Evolutionary conservation across 306 rosid genomes (phyloP).

Genomic region (Benincasa hispida): DNA sequence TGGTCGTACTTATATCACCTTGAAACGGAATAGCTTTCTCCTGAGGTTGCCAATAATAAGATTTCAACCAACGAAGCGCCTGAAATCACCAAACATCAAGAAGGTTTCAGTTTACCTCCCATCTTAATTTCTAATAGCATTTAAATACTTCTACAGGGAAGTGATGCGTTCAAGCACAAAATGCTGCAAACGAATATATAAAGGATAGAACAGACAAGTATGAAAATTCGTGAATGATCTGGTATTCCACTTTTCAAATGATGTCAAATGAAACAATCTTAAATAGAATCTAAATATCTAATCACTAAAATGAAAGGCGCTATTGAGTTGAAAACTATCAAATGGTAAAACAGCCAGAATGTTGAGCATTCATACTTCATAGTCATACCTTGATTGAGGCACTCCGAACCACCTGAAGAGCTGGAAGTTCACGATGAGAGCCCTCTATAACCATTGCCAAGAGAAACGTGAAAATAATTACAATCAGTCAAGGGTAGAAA

Average conservation of each 20-base stretch:
- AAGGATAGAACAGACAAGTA: neutral
- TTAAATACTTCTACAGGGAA: neutral
- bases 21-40: slow-evolving; percentile 71
- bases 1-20: slow-evolving; percentile 32
- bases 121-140: neutral
- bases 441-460: slow-evolving; percentile 46
- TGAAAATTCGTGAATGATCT: neutral
- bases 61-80: slow-evolving; percentile 94
- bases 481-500: neutral
- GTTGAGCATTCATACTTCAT: neutral
- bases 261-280: neutral
- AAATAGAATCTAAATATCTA: neutral
- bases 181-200: neutral
- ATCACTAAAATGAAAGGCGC: neutral
- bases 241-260: neutral
- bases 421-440: slow-evolving; percentile 89
- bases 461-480: neutral
- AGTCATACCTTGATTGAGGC: slow-evolving; percentile 55
- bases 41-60: slow-evolving; percentile 93
- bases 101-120: neutral
- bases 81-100: slow-evolving; percentile 21
- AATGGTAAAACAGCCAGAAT: slow-evolving; percentile 1
- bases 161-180: neutral
- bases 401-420: slow-evolving; percentile 54
- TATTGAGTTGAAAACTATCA: neutral